phyloP scores from a whole-genome alignment of 2,329 filamentous ascomycete genomes.

The Nannizziopsis barbatae region DNA sequence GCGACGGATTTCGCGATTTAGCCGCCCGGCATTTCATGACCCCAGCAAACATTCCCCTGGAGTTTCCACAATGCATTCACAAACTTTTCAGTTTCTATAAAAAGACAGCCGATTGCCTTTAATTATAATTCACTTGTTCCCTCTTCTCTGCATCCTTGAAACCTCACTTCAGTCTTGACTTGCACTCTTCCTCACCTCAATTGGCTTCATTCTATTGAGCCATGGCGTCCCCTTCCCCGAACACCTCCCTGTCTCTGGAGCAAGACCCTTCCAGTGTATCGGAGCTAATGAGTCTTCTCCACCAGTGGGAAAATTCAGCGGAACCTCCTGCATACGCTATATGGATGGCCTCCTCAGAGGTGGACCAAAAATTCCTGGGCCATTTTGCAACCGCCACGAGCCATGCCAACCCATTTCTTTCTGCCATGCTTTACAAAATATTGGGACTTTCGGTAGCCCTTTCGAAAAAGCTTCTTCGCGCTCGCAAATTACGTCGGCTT shows the following conservation, averaged over 20 bases:
- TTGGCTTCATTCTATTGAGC: neutral
- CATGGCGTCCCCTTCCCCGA: conserved; percentile 3
- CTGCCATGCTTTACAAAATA: conserved; percentile 70
- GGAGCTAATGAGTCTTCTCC: conserved; percentile 14
- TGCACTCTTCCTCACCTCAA: neutral
- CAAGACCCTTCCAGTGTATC: neutral
- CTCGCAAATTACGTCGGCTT: conserved; percentile 70
- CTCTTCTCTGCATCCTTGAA: neutral
- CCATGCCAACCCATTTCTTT: conserved; percentile 65
- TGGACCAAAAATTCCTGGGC: conserved; percentile 94
- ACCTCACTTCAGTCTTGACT: neutral
- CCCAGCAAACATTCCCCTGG: conserved; percentile 7
- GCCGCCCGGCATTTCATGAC: conserved; percentile 1
- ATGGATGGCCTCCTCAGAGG: conserved; percentile 87
- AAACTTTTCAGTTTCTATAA: neutral
- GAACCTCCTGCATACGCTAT: conserved; percentile 25
- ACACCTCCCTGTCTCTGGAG: neutral
- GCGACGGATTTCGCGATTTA: conserved; percentile 4
- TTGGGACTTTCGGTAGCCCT: conserved; percentile 83
- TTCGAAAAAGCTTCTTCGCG: conserved; percentile 68
- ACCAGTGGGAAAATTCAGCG: conserved; percentile 22
- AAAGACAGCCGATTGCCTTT: neutral
- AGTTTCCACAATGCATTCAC: neutral
- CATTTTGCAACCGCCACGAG: conserved; percentile 72
- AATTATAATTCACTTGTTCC: neutral